Percentiles rank a stretch among this genome's conserved stretches.
Conservation (phyloP, 2,329 filamentous ascomycete genomes). For the Fusarium sp. region DNA sequence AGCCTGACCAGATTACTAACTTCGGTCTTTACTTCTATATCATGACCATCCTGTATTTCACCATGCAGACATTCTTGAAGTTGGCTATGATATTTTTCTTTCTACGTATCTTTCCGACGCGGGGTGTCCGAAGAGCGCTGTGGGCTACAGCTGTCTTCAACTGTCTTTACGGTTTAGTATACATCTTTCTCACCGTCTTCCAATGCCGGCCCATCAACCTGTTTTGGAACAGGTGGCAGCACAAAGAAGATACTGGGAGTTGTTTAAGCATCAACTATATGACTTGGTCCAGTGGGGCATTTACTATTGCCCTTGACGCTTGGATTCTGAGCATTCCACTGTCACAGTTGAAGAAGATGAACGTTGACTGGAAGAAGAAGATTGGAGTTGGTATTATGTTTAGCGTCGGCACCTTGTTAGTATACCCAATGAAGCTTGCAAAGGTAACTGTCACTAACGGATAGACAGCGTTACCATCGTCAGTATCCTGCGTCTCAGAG, state of each 20-base stretch:
- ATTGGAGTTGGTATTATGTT: not conserved
- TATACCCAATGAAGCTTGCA: fast-evolving
- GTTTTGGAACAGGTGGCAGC: not conserved
- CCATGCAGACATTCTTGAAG: not conserved
- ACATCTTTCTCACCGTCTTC: not conserved
- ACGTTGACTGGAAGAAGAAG: not conserved
- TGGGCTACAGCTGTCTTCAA: not conserved
- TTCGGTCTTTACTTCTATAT: not conserved
- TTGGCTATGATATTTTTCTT: not conserved
- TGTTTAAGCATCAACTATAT: not conserved
- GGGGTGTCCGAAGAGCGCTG: not conserved
- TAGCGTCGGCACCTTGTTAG: not conserved
- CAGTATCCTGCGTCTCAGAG: not conserved
- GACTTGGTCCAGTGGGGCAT: not conserved
- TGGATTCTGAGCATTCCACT: not conserved
- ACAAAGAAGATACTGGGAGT: not conserved
- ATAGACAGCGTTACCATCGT: not conserved
- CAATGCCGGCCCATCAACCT: not conserved
- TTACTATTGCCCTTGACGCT: not conserved
- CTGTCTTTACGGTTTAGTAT: not conserved
- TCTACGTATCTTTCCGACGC: not conserved
- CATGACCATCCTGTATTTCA: not conserved
- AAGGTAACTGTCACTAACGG: not conserved
- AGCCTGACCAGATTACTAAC: not conserved
- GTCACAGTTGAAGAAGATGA: not conserved